Evolutionary conservation across 345 rosid genomes (phyloP), one percentile per base, ranked within the genome.

Genomic region (Linum usitatissimum): DNA sequence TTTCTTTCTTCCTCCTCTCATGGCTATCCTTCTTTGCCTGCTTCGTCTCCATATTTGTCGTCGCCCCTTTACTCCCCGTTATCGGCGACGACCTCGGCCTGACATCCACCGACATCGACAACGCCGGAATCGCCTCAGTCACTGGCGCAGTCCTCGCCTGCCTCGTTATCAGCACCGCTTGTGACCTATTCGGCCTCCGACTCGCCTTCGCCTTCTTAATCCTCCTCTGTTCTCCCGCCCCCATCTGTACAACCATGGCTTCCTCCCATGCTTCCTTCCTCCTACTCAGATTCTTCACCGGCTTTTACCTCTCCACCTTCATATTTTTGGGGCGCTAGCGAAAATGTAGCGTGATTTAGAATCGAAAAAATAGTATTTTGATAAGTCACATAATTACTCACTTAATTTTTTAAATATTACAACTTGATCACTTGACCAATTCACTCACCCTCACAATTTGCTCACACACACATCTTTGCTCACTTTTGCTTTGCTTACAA

Each of bases 11-110:
- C 84, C 93, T 54, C 87, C 86, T n/a, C n/a, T n/a, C n/a, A n/a
- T n/a, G n/a, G n/a, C n/a, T n/a, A n/a, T n/a, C n/a, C n/a, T n/a
- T n/a, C 68, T 91, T 88, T 79, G 69, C 94, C 3, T 82, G 89
- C 81, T 88, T 79, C 83, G 75, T 91, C 82, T 84, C 97, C 79
- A 84, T 89, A 66, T 91, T 88, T 80, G 83, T 91, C 28, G 84
- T 88, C 76, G 91, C 94, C 55, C 93, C 96, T 4, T 89, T 87
- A n/a, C 3, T 86, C 9, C 91, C 96, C 18, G 18, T 88, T 66
- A 86, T 91, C 75, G 80, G 85, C 10, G 53, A 59, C 3, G 85
- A 84, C 73, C 88, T 91, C 64, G 23, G 59, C 55, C 85, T 91
- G 71, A 68, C 91, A 9, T 61, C 60, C 0, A 17, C 83, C 20